Base-by-base conservation (phyloP, 2,329 filamentous ascomycete genomes). In the Exserohilum rostratum region DNA sequence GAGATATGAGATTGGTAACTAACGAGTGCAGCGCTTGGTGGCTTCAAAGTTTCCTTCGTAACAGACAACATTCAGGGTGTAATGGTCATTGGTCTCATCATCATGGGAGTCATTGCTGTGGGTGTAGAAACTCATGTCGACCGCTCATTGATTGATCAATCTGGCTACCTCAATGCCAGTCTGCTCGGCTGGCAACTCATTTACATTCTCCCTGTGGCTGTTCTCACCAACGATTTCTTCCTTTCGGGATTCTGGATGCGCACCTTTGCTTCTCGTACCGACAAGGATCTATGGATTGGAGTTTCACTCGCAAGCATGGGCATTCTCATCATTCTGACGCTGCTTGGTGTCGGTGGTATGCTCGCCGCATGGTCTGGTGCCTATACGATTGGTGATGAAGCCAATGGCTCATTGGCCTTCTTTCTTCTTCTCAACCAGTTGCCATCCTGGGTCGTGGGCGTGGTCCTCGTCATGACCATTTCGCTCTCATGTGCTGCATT, bases 151-250 rank as follows among this genome's bases (percentile, higher is more conserved):
- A 86, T 95, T 64, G 84, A 85, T 1, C 77, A 84, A 5, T 92
- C 90, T 0, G 86, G 86, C 7, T 82, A 91, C 22, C 83, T 88
- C n/a, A 80, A 91, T 39, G 66, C 87, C 5, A 89, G 78, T 52
- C 81, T 91, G 2, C 81, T 95, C 1, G 91, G 91, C 50, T 95
- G 91, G 90, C 90, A 95, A 75, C 83, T 95, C 12, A 79, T 95
- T 31, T 95, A 93, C 77, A 93, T 95, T 62, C 82, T 95, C 1
- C 90, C 91, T 0, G 83, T 95, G 5, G 90, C 90, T 39, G 84
- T 95, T 60, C 71, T 93, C 51, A 93, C 90, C 55, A 95, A 93
- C 77, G 87, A 93, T 79, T 93, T 95, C 80, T 95, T 95, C 79
- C 80, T 95, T 38, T 91, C 89, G 29, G 88, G 86, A 62, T 92